Percentiles rank a stretch among this genome's conserved stretches.
phyloP scores from a whole-genome alignment of 108 stramenopile genomes.

The Skeletonema tropicum region DNA sequence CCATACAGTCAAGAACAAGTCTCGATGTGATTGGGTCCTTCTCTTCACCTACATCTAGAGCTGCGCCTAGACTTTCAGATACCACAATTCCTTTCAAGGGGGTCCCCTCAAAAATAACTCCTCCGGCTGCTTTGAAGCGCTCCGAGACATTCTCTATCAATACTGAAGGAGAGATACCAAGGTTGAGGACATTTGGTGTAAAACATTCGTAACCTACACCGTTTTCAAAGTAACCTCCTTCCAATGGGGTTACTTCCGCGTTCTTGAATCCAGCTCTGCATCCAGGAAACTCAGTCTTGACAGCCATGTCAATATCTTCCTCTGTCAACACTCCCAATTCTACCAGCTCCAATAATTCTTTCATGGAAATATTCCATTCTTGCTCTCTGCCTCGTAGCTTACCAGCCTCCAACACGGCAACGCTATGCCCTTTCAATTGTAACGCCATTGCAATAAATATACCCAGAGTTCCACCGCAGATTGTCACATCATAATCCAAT shows the following conservation, averaged over 20 bases:
- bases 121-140: constrained; percentile 62
- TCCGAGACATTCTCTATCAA: constrained; percentile 65
- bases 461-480: constrained; percentile 93
- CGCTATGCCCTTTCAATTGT: constrained; percentile 73
- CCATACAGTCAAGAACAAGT: constrained; percentile 94
- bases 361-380: constrained; percentile 94
- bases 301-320: constrained; percentile 78
- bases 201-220: constrained; percentile 75
- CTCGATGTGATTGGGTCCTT: constrained; percentile 72
- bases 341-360: constrained; percentile 82
- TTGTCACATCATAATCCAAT: constrained; percentile 82
- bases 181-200: constrained; percentile 79
- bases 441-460: constrained; percentile 90
- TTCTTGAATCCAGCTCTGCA: constrained; percentile 83
- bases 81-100: constrained; percentile 74
- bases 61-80: constrained; percentile 71
- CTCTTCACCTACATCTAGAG: constrained; percentile 73
- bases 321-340: constrained; percentile 75
- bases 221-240: constrained; percentile 81
- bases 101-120: constrained; percentile 63
- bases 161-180: constrained; percentile 72
- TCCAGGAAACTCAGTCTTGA: constrained; percentile 81
- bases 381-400: constrained; percentile 86
- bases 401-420: constrained; percentile 86
- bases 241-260: constrained; percentile 67